phyloP scores from a whole-genome alignment of 768 basidiomycete species.

The Mycena maculata region DNA sequence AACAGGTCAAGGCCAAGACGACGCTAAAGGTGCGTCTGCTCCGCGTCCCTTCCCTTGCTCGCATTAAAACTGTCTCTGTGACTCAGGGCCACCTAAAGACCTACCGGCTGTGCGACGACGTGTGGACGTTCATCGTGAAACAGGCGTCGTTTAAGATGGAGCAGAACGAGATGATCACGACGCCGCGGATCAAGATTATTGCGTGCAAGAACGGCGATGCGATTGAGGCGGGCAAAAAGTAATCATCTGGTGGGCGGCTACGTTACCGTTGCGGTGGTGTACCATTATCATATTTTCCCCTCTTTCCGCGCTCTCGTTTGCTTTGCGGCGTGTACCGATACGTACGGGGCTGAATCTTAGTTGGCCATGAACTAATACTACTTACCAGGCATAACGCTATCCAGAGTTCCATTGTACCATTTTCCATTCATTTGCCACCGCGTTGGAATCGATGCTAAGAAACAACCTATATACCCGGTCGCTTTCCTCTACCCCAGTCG shows the following conservation, averaged over 20 bases:
- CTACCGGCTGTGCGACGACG: constrained; percentile 94
- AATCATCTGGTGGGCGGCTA: neutral
- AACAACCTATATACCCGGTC: too few species aligned
- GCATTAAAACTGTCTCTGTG: neutral
- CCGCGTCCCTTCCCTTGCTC: constrained; percentile 5
- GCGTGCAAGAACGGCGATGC: constrained; percentile 97
- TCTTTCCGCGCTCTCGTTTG: neutral
- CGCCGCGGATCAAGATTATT: constrained; percentile 93
- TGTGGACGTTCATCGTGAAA: constrained; percentile 99
- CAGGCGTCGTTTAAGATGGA: constrained; percentile 97
- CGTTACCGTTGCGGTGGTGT: constrained; percentile 3
- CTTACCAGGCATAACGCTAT: constrained; percentile 2
- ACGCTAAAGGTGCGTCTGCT: constrained; percentile 77
- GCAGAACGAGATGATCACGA: constrained; percentile 78
- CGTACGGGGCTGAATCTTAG: constrained; percentile 5
- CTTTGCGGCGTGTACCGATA: constrained; percentile 10
- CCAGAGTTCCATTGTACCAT: too few species aligned
- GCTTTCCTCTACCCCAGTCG: too few species aligned
- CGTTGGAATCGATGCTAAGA: too few species aligned
- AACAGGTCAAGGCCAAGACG: constrained; percentile 95
- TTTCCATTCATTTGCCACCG: too few species aligned
- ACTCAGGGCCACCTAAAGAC: constrained; percentile 88
- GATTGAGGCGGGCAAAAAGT: constrained; percentile 56
- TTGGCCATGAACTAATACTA: constrained; percentile 10
- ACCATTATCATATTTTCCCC: neutral